phyloP scores from a whole-genome alignment of 164 flowering plant species.

The Protea cynaroides region DNA sequence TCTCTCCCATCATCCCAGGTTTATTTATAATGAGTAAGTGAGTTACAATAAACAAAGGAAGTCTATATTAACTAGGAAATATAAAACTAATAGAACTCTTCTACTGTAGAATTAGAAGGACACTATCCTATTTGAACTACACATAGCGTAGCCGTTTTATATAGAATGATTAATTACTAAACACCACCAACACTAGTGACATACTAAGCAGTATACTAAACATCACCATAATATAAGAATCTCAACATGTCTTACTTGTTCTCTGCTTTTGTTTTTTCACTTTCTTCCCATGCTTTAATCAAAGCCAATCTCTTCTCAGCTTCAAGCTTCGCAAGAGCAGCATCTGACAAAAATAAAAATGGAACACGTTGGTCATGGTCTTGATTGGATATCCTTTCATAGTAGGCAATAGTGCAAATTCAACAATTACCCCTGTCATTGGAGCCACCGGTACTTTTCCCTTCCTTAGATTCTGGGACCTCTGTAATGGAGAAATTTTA shows the following conservation, averaged over 20 bases:
- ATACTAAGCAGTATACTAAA: no score
- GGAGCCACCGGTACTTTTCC: constrained; percentile 27
- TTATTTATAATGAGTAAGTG: no score
- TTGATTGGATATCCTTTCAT: background rate
- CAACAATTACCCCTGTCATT: constrained; percentile 52
- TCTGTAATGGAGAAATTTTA: constrained; percentile 26
- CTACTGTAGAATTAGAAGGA: no score
- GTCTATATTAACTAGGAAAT: no score
- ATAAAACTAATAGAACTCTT: no score
- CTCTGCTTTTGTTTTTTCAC: constrained; percentile 70
- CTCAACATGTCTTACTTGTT: constrained; percentile 68
- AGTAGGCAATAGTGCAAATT: background rate
- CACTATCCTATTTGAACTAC: no score
- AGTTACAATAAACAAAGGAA: no score
- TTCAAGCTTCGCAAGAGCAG: constrained; percentile 61
- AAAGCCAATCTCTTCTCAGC: constrained; percentile 68
- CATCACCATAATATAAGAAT: no score
- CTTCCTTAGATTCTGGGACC: constrained; percentile 33
- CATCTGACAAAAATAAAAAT: constrained; percentile 35
- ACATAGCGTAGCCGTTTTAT: no score
- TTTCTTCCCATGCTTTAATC: constrained; percentile 94
- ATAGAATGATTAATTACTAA: no score
- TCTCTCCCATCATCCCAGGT: no score
- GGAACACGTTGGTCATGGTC: background rate
- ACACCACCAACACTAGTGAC: no score